Evolutionary conservation across 441 rosid species (phyloP), one percentile per base, ranked within the genome.

Genomic region (Eruca vesicaria): DNA sequence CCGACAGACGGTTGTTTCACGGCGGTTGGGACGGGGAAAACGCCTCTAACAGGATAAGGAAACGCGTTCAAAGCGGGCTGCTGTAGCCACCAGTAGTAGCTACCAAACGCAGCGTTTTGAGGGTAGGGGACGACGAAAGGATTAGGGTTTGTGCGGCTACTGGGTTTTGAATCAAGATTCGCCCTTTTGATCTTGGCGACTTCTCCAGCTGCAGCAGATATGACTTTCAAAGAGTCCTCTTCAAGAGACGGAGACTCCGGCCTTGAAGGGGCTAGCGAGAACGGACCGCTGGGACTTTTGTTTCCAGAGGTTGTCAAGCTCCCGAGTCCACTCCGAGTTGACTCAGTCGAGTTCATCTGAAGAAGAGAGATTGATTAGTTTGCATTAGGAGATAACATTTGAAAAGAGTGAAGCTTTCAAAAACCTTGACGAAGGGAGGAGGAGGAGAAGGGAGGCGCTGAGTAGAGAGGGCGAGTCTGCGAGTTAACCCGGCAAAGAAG

Each of bases 401-500:
- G n/a, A 3, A 66, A 53, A 38, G 43, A 21, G 9, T 0, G 7
- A 68, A 63, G 57, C 70, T 67, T 66, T 90, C 85, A 8, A 79
- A 53, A 71, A 48, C 56, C 2, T 1, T 1, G 23, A 36, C 28
- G 28, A 58, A 52, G 5, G 32, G 32, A 6, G 67, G 48, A 3
- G 83, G 83, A 29, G 78, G 80, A 41, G 87, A 71, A 81, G 87
- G 78, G 53, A 82, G 79, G 12, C 68, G 66, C 84, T 84, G 97
- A 78, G 86, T 35, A 43, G 82, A 83, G 72, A 69, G 82, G 48
- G 85, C 74, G 70, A 91, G 86, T 16, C 83, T 81, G 11, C 89
- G 94, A 77, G 89, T 85, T 9, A 93, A 68, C 29, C 89, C 96
- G 59, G 88, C 90, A 0, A 91, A 69, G 56, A 90, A 88, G 60